phyloP scores from a whole-genome alignment of 768 basidiomycete genomes.

The Paxillus involutus region DNA sequence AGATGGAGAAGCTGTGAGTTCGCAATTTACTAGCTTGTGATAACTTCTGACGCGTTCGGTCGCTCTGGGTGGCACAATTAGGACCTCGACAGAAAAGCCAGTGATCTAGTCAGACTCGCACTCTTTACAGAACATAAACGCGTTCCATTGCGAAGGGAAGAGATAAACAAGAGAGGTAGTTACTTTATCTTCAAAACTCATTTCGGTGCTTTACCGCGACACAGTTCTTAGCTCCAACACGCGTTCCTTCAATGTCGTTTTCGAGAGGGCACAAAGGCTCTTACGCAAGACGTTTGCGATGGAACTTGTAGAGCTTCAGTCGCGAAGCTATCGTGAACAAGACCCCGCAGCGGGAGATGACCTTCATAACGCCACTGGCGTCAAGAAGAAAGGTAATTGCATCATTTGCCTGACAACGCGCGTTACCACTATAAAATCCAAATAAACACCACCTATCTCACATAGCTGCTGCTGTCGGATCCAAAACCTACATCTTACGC shows the following conservation, averaged over 20 bases:
- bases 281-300: conserved; percentile 72
- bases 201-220: not conserved
- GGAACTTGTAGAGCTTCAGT: conserved; percentile 79
- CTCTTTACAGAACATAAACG: conserved; percentile 79
- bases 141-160: conserved; percentile 68
- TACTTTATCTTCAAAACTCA: not conserved
- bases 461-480: conserved; percentile 54
- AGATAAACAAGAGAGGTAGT: conserved; percentile 81
- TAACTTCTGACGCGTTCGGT: not conserved
- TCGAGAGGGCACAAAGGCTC: conserved; percentile 61
- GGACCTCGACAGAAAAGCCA: conserved; percentile 66
- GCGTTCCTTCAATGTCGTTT: conserved; percentile 64
- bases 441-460: not conserved
- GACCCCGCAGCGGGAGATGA: conserved; percentile 39
- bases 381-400: conserved; percentile 64
- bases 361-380: conserved; percentile 49
- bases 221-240: conserved; percentile 49
- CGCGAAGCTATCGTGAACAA: conserved; percentile 47
- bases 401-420: not conserved
- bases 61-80: conserved; percentile 25
- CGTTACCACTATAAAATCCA: not conserved
- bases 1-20: conserved; percentile 21
- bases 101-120: conserved; percentile 75
- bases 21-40: not conserved
- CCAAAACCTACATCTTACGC: conserved; percentile 83